Percentiles rank a stretch among this genome's conserved stretches.
phyloP scores from a whole-genome alignment of 2,329 filamentous ascomycete genomes.

The Teratosphaeriaceae sp. region DNA sequence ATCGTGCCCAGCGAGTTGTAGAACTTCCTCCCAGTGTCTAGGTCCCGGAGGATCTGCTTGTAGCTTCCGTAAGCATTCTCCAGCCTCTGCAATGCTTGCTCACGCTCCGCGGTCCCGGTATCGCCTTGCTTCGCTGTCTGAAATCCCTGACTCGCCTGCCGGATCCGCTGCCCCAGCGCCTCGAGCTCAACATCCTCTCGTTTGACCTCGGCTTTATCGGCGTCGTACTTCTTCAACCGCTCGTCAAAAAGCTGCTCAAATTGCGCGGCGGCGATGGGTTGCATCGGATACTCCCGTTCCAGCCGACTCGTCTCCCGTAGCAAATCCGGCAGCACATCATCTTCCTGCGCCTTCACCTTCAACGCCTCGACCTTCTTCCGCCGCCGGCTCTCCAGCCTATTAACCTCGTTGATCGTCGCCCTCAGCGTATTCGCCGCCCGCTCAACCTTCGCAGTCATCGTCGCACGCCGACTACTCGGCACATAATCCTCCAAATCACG shows the following conservation, averaged over 20 bases:
- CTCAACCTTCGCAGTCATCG: constrained; percentile 74
- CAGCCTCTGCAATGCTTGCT: constrained; percentile 76
- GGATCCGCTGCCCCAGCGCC: constrained; percentile 59
- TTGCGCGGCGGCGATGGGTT: constrained; percentile 76
- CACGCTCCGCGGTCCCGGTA: constrained; percentile 63
- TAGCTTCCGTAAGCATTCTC: constrained; percentile 94
- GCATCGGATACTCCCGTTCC: constrained; percentile 79
- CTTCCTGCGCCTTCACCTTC: constrained; percentile 70
- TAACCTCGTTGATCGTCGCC: constrained; percentile 76
- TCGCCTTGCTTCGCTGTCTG: constrained; percentile 64
- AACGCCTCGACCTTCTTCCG: constrained; percentile 73
- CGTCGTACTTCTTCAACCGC: constrained; percentile 73
- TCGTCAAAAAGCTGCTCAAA: constrained; percentile 89
- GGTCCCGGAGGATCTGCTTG: constrained; percentile 87
- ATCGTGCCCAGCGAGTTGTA: constrained; percentile 94
- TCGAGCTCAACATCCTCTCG: constrained; percentile 73
- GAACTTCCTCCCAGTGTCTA: constrained; percentile 88
- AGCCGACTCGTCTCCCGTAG: constrained; percentile 75
- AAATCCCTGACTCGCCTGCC: constrained; percentile 73
- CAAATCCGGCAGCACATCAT: constrained; percentile 81
- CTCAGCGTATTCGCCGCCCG: constrained; percentile 70
- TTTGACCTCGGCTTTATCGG: constrained; percentile 64
- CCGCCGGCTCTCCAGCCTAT: constrained; percentile 72
- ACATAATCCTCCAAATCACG: constrained; percentile 81
- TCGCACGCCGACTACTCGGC: constrained; percentile 72